These are phyloP conservation scores for Erysimum cheiranthoides DNA, from an alignment of 345 rosid species.

Conservation along the genomic window DNA sequence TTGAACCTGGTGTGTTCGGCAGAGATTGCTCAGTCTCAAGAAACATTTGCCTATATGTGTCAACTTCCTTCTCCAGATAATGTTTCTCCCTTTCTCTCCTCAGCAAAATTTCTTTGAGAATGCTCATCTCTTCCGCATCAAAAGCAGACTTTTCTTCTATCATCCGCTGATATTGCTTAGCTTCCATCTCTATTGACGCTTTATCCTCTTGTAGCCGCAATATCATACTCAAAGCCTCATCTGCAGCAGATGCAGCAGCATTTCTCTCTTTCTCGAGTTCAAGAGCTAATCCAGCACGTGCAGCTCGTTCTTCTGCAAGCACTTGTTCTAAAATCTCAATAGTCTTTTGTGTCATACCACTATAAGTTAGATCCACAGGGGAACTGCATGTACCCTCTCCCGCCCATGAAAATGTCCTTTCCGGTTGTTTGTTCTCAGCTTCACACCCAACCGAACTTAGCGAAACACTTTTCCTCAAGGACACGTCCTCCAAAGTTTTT, in stretches of 20 bases:
- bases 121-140: slow-evolving; percentile 76
- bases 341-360: slow-evolving; percentile 40
- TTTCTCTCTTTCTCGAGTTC: slow-evolving; percentile 83
- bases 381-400: slow-evolving; percentile 40
- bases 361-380: slow-evolving; percentile 39
- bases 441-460: slow-evolving; percentile 35
- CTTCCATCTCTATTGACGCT: slow-evolving; percentile 69
- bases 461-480: slow-evolving; percentile 36
- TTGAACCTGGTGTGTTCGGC: slow-evolving; percentile 28
- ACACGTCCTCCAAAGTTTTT: slow-evolving; percentile 12
- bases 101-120: slow-evolving; percentile 73
- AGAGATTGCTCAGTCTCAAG: slow-evolving; percentile 51
- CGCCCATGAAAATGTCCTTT: slow-evolving; percentile 36
- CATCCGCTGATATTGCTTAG: slow-evolving; percentile 78
- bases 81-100: slow-evolving; percentile 76
- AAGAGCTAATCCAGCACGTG: slow-evolving; percentile 51
- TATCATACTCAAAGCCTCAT: slow-evolving; percentile 78
- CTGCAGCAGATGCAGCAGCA: slow-evolving; percentile 77
- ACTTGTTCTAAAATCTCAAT: slow-evolving; percentile 52
- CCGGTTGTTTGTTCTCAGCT: slow-evolving; percentile 40
- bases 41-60: slow-evolving; percentile 54
- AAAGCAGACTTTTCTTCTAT: slow-evolving; percentile 76
- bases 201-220: slow-evolving; percentile 73
- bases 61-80: slow-evolving; percentile 75
- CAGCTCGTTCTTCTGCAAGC: slow-evolving; percentile 55